A percentile compares a stretch with the other conserved stretches of the same genome.
phyloP scores from a whole-genome alignment of 2,329 filamentous ascomycete species.

The Fusarium sp. region DNA sequence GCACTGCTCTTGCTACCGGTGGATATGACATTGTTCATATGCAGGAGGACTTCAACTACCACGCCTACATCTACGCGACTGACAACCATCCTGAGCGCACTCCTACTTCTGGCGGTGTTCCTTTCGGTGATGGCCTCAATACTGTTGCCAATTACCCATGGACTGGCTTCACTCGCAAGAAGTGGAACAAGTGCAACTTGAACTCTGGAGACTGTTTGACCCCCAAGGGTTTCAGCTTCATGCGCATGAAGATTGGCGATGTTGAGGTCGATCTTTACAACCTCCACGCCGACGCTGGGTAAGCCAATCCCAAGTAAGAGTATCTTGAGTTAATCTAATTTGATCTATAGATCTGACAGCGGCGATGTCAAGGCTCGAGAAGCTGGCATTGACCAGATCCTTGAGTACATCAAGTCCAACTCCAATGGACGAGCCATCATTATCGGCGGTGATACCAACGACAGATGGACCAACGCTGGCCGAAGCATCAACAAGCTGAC shows the following conservation, averaged over 20 bases:
- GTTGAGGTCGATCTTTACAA: slow-evolving; percentile 74
- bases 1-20: slow-evolving; percentile 65
- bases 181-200: slow-evolving; percentile 69
- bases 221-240: slow-evolving; percentile 76
- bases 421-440: slow-evolving; percentile 71
- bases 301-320: not conserved
- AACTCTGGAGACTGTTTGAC: slow-evolving; percentile 72
- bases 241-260: slow-evolving; percentile 66
- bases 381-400: slow-evolving; percentile 69
- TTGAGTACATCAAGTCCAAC: slow-evolving; percentile 65
- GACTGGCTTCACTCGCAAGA: slow-evolving; percentile 63
- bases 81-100: slow-evolving; percentile 71
- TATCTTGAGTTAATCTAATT: not conserved
- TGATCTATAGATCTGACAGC: slow-evolving; percentile 54
- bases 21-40: slow-evolving; percentile 72
- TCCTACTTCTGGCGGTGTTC: slow-evolving; percentile 72
- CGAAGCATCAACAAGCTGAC: slow-evolving; percentile 62
- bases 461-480: slow-evolving; percentile 64
- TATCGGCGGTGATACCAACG: slow-evolving; percentile 73
- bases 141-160: slow-evolving; percentile 69
- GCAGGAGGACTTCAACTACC: slow-evolving; percentile 78
- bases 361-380: slow-evolving; percentile 67
- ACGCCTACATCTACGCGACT: slow-evolving; percentile 70
- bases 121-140: slow-evolving; percentile 73
- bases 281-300: slow-evolving; percentile 71